These are phyloP conservation scores for Lavandula angustifolia DNA, from an alignment of 257 asterid genomes.

Conservation along the genomic window DNA sequence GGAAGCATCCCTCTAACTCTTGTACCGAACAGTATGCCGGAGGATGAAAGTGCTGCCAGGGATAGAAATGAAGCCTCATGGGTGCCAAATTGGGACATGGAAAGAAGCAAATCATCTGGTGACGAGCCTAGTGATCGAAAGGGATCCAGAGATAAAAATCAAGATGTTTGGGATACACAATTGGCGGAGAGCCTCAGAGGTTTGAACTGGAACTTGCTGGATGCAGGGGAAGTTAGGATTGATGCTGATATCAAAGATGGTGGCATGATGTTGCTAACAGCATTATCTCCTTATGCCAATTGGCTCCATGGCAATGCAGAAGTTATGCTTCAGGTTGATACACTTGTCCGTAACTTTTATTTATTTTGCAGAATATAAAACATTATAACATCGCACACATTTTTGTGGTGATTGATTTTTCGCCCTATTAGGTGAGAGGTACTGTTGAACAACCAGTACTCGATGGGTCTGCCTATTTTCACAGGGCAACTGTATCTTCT, in stretches of 20 bases:
- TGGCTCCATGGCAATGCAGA: constrained; percentile 99
- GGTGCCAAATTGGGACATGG: constrained; percentile 73
- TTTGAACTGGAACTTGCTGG: constrained; percentile 91
- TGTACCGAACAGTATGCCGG: constrained; percentile 60
- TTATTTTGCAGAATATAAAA: not conserved
- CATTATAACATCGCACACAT: not conserved
- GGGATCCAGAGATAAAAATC: constrained; percentile 72
- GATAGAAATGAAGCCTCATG: constrained; percentile 72
- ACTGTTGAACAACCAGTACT: constrained; percentile 96
- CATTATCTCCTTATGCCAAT: constrained; percentile 93
- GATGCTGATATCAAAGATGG: constrained; percentile 98
- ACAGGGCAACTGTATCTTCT: constrained; percentile 93
- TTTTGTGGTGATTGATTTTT: constrained; percentile 31
- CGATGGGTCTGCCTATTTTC: constrained; percentile 96
- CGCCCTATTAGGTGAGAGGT: constrained; percentile 75
- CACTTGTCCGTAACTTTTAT: constrained; percentile 17
- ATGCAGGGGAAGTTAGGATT: constrained; percentile 93
- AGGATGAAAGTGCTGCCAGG: constrained; percentile 65
- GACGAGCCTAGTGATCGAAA: constrained; percentile 76
- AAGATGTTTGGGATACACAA: constrained; percentile 87
- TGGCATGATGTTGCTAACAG: constrained; percentile 97
- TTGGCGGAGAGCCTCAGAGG: constrained; percentile 93
- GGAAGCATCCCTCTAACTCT: constrained; percentile 91
- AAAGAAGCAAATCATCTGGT: constrained; percentile 55
- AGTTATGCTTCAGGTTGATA: constrained; percentile 87